Base-by-base conservation (phyloP, 495 filamentous ascomycete species). In the Xylaria telfairii region DNA sequence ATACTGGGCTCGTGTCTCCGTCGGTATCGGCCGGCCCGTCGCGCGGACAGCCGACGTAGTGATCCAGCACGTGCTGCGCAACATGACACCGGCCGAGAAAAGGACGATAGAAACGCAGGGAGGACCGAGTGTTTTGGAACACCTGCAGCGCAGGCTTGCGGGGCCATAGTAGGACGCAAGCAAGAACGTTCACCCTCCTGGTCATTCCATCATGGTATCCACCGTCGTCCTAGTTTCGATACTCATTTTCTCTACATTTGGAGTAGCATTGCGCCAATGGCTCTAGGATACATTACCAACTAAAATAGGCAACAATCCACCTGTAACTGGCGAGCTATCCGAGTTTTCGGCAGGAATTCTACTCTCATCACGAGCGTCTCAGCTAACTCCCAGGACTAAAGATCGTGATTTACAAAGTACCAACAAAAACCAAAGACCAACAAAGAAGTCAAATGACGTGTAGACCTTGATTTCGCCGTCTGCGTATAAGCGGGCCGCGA, bases 1-100 rank as follows among this genome's bases (percentile, higher is more conserved):
- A 44, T 71, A 65, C 24, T 84, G 81, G 78, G 77, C 79, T 53
- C 79, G 84, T 24, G 76, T 96, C 61, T 88, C 90, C 0, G 79
- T 95, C 4, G 93, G 93, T 4, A 94, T 95, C 75, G 93, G 91
- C 39, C 79, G 93, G 54, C 92, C 92, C 0, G 78, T 74, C 30
- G 87, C 39, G 81, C 63, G 83, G 90, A 69, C 88, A 90, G 47
- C 82, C 81, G 65, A 73, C 71, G 19, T 84, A 10, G 91, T 95
- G 13, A 81, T 88, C 28, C 82, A 87, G 17, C 93, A 92, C 82
- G 93, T 96, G 39, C 73, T 96, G 47, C 81, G 81, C 74, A 87
- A 89, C 73, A 89, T 94, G 83, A 85, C 80, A 19, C 65, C 49
- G 19, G 54, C 72, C 15, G 74, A 69, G 56, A 90, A 89, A 79